Evolutionary conservation across 2,329 filamentous ascomycete genomes (phyloP), one percentile per base, ranked within the genome.

Genomic region (Trichoderma asperellum): DNA sequence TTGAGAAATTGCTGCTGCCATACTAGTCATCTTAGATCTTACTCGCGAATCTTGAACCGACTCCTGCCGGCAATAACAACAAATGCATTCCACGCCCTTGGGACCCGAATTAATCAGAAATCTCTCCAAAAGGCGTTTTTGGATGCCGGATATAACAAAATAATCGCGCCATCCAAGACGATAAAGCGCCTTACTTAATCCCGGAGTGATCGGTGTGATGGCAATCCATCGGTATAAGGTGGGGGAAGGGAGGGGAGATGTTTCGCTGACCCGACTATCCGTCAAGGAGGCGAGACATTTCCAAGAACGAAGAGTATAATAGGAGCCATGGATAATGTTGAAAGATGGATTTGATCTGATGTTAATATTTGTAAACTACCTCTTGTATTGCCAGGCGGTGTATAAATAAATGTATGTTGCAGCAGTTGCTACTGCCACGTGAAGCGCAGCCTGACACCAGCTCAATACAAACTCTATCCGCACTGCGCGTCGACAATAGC

Each of bases 121-220:
- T 12, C 43, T 37, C 14, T 40, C 10, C 21, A 34, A 37, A 29
- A 55, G 34, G 27, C 35, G 49, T 11, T 14, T 37, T 32, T 11
- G 40, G n/a, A 43, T n/a, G 16, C 40, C 40, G 40, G 40, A n/a
- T n/a, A 52, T 32, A 29, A n/a, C 34, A 1, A 35, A 32, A 40
- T 59, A 32, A 59, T 43, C 40, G 35, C 40, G 63, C 29, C 16
- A 56, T 43, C 35, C 29, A 32, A 58, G 47, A 37, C 55, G 52
- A 59, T 52, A 3, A 32, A 29, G n/a, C 21, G 10, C n/a, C 21
- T 43, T 21, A 29, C 21, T 6, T 35, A 27, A 40, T 37, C 37
- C 40, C 63, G 63, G 63, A 49, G 63, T 49, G 53, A 57, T 66
- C 63, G 63, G 63, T 49, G 49, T 65, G 29, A 56, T 56, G 34